phyloP scores from a whole-genome alignment of 2,329 filamentous ascomycete species.

The Fusarium agapanthi region DNA sequence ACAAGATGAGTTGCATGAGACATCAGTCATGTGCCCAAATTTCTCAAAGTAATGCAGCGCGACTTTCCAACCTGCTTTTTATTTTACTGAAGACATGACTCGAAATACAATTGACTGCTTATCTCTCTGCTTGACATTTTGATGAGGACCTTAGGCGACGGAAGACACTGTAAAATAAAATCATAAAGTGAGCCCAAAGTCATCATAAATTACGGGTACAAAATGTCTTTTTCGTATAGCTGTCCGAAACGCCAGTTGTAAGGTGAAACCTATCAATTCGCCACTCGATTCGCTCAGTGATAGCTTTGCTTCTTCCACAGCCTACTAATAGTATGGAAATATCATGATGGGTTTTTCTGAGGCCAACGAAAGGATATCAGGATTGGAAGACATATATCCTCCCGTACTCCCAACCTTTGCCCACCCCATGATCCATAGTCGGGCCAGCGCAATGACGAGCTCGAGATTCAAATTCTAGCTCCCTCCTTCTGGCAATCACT shows the following conservation, averaged over 20 bases:
- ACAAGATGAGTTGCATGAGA: constrained; percentile 2
- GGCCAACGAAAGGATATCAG: too few species aligned
- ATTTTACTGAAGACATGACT: neutral
- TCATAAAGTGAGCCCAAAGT: neutral
- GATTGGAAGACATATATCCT: neutral
- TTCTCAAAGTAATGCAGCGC: neutral
- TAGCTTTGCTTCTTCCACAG: neutral
- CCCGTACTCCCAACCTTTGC: neutral
- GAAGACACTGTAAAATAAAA: neutral
- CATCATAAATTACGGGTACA: neutral
- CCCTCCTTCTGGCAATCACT: neutral
- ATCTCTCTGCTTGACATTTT: neutral
- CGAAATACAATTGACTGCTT: neutral
- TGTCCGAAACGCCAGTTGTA: neutral
- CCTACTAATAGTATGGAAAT: neutral
- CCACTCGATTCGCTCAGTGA: neutral
- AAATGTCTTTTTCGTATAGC: neutral
- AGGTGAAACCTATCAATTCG: neutral
- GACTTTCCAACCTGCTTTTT: neutral
- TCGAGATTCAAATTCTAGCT: neutral
- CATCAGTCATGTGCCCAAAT: constrained; percentile 7
- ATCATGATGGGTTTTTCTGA: neutral
- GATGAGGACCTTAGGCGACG: neutral
- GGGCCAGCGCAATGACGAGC: neutral
- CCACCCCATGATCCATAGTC: neutral